phyloP scores from a whole-genome alignment of 805 yeast species.

The Nakazawaea ambrosiae region DNA sequence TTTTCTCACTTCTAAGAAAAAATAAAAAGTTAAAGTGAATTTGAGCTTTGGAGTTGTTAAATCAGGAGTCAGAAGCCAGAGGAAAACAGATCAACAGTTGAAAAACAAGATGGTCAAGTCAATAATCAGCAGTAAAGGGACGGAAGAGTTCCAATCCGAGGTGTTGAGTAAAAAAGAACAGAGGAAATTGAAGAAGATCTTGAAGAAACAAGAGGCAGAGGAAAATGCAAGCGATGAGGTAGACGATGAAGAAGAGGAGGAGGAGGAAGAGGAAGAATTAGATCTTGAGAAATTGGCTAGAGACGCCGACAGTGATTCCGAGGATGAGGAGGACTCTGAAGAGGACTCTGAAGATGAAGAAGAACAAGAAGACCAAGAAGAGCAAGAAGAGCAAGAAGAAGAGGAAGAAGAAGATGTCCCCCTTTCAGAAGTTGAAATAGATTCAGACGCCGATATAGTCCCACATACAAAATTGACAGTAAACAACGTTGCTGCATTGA shows the following conservation, averaged over 20 bases:
- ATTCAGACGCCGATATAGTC: constrained; percentile 90
- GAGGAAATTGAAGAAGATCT: constrained; percentile 48
- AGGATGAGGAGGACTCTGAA: constrained; percentile 18
- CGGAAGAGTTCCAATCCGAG: constrained; percentile 37
- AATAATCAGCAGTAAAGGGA: background rate
- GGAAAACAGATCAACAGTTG: too few species aligned
- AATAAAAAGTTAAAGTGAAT: background rate
- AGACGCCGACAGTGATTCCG: constrained; percentile 24
- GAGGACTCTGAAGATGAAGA: constrained; percentile 36
- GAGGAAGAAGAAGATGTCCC: constrained; percentile 81
- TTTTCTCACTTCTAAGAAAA: background rate
- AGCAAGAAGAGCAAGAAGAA: constrained; percentile 48
- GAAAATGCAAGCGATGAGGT: too few species aligned
- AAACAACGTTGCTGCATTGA: constrained; percentile 80
- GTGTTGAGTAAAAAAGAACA: constrained; percentile 57
- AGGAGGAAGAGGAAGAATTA: constrained; percentile 19
- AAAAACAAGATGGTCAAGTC: constrained; percentile 12
- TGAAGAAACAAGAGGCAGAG: constrained; percentile 31
- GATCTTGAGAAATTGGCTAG: constrained; percentile 21
- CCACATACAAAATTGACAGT: constrained; percentile 87
- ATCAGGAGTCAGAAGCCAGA: too few species aligned
- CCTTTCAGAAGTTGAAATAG: constrained; percentile 84
- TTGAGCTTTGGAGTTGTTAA: too few species aligned
- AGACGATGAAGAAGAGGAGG: constrained; percentile 30
- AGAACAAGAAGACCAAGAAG: constrained; percentile 40